A percentile compares a stretch with the other conserved stretches of the same genome.
Conservation (phyloP, 2,329 filamentous ascomycete species). For the Aspergillus fructus region DNA sequence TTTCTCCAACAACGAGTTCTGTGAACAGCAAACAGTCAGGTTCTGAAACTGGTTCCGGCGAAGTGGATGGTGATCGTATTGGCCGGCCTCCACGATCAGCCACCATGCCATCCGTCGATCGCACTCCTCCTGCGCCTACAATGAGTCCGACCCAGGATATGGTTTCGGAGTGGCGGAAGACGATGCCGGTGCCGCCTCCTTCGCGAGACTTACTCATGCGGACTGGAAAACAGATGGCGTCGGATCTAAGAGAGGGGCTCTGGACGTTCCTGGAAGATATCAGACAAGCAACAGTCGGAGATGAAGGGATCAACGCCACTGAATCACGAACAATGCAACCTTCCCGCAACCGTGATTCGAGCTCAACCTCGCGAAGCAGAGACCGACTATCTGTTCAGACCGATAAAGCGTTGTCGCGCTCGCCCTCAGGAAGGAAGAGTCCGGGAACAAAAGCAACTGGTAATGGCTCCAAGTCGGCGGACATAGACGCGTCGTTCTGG, state of each 20-base stretch:
- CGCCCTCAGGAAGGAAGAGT: constrained; percentile 29
- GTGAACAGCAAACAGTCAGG: constrained; percentile 18
- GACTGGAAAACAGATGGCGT: constrained; percentile 74
- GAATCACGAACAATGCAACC: constrained; percentile 36
- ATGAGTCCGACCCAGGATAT: constrained; percentile 34
- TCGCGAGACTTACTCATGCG: constrained; percentile 54
- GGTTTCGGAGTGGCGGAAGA: constrained; percentile 41
- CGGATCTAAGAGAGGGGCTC: constrained; percentile 84
- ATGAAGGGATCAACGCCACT: constrained; percentile 72
- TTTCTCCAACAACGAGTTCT: constrained; percentile 59
- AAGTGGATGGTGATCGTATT: constrained; percentile 27
- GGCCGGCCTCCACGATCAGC: constrained; percentile 40
- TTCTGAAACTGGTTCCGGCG: constrained; percentile 16
- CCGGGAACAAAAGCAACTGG: constrained; percentile 35
- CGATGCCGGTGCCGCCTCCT: constrained; percentile 43
- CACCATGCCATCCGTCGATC: constrained; percentile 42
- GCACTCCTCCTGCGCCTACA: constrained; percentile 23
- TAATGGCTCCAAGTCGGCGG: constrained; percentile 43
- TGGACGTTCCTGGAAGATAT: constrained; percentile 96
- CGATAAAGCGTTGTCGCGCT: constrained; percentile 28
- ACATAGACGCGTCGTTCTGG: constrained; percentile 50
- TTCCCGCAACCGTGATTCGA: constrained; percentile 32
- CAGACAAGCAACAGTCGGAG: constrained; percentile 90
- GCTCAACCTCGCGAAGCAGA: constrained; percentile 32
- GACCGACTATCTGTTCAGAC: constrained; percentile 31